Evolutionary conservation across 495 filamentous ascomycete genomes (phyloP).

Genomic region (Talaromyces wortmannii): DNA sequence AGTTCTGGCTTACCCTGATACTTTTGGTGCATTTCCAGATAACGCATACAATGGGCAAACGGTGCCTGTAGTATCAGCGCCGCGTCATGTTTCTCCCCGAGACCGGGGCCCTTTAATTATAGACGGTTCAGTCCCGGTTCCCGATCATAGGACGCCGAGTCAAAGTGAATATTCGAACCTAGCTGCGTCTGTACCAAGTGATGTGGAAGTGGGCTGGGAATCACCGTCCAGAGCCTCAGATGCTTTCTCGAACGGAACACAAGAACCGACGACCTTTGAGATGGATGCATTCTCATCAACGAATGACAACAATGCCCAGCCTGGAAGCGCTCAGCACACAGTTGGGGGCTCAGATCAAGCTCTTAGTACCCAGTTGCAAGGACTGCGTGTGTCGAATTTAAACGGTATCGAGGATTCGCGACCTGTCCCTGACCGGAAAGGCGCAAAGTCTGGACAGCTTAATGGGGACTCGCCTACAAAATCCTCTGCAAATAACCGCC

Average conservation of each 20-base stretch:
- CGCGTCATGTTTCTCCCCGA: constrained; percentile 11
- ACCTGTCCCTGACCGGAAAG: constrained; percentile 22
- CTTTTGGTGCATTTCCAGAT: constrained; percentile 13
- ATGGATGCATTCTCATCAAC: constrained; percentile 15
- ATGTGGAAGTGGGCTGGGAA: constrained; percentile 35
- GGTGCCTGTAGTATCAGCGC: constrained; percentile 12
- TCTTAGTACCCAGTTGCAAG: constrained; percentile 32
- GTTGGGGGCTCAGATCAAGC: constrained; percentile 18
- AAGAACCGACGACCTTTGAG: constrained; percentile 30
- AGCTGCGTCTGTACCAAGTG: constrained; percentile 28
- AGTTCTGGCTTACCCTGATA: constrained; percentile 24
- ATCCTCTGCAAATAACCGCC: constrained; percentile 23
- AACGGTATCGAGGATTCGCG: constrained; percentile 21
- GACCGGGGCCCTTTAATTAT: constrained; percentile 35
- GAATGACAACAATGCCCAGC: background rate
- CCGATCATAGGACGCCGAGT: constrained; percentile 21
- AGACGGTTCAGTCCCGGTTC: constrained; percentile 35
- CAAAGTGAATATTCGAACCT: constrained; percentile 21
- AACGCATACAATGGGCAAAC: constrained; percentile 10
- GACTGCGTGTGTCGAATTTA: constrained; percentile 28
- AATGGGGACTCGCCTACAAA: constrained; percentile 12
- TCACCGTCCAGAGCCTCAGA: constrained; percentile 36
- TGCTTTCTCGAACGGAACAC: constrained; percentile 32
- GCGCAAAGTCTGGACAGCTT: constrained; percentile 15
- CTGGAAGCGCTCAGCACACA: constrained; percentile 3